Evolutionary conservation across 2,329 filamentous ascomycete genomes (phyloP).

Genomic region (Pseudocercospora eumusae): DNA sequence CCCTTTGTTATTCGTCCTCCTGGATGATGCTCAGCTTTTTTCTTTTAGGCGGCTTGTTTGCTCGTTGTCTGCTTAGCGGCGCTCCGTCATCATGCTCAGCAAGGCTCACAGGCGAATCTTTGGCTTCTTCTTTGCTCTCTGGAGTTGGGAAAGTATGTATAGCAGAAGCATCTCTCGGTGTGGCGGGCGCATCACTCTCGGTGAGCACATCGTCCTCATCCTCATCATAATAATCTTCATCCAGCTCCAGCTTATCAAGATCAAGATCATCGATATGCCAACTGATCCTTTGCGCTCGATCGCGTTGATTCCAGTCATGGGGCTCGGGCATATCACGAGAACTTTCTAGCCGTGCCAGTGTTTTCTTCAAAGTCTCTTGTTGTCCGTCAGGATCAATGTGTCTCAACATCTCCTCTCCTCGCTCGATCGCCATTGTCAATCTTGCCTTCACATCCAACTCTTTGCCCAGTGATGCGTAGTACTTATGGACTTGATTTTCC

Average conservation of each 20-base stretch:
- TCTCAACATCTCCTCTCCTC: not conserved
- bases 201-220: not conserved
- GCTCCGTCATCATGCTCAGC: not conserved
- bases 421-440: not conserved
- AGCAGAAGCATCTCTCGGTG: not conserved
- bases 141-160: not conserved
- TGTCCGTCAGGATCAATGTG: not conserved
- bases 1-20: too few relatives aligned
- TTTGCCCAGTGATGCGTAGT: not conserved
- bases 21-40: not conserved
- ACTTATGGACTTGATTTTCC: not conserved
- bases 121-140: not conserved
- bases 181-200: not conserved
- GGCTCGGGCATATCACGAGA: not conserved
- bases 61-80: not conserved
- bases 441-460: not conserved
- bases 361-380: not conserved
- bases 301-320: conserved; percentile 1
- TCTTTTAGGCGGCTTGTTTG: not conserved
- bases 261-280: not conserved
- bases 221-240: not conserved
- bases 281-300: not conserved
- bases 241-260: not conserved
- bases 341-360: not conserved
- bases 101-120: too few relatives aligned